Base-by-base conservation (phyloP, 116 monocot genomes). In the Phalaenopsis hybrid region DNA sequence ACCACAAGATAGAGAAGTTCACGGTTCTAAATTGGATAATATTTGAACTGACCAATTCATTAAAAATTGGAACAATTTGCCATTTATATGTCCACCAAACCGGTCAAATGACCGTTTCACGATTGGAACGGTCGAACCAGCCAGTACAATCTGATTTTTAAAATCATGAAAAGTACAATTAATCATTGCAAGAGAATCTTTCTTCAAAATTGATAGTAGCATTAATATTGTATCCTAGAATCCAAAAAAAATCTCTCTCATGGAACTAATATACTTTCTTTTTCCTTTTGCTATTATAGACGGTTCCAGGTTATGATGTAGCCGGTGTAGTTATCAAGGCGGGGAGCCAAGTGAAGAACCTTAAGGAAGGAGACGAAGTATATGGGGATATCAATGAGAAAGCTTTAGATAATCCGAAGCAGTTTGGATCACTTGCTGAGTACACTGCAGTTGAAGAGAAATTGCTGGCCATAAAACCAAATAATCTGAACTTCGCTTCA, bases 321-420 rank as follows among this genome's bases (percentile, higher is more conserved):
- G 92, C 95, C 44, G 98, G 98, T 73, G 79, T 92, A 50, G 95
- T 98, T 20, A 90, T 93, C 2, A 98, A 93, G 86, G 98, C 92
- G 75, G 98, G 98, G 18, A 89, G 90, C 76, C 75, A 87, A 84
- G 95, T 91, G 74, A 90, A 88, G 80, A 83, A 75, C 13, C 87
- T 95, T 15, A 95, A 95, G 85, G 95, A 89, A 98, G 98, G 98
- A 33, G 93, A 98, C 84, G 98, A 95, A 83, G 95, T 98, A 31
- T 98, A 95, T 69, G 98, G 95, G 6, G 82, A 93, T 82, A 88
- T 95, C 44, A 90, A 81, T 44, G 95, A 95, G 76, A 95, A 95
- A 58, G 89, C 95, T 49, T 75, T 98, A 31, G 97, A 98, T 46
- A 45, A 83, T 63, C 98, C 92, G 44, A 97, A 93, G 82, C 87